Conservation (phyloP, 371 early-diverging fungal species). For the Cokeromyces recurvatus region DNA sequence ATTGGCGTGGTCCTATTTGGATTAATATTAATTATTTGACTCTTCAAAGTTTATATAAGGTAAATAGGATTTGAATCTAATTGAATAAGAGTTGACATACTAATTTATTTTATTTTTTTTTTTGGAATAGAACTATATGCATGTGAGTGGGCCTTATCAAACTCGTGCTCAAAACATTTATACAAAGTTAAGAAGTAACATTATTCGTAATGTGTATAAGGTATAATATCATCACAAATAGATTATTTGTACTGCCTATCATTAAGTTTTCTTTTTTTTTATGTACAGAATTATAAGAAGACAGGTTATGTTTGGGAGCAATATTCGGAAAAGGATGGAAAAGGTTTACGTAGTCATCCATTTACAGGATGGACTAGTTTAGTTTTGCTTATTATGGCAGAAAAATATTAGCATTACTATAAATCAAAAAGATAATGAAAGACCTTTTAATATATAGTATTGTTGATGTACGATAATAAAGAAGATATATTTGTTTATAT, state of each 20-base stretch:
- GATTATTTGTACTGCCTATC: too few relatives aligned
- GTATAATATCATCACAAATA: too few relatives aligned
- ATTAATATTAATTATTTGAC: constrained; percentile 90
- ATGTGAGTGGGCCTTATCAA: constrained; percentile 65
- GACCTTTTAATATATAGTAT: background rate
- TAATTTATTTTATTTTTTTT: background rate
- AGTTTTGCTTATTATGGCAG: constrained; percentile 76
- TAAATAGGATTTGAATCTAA: too few relatives aligned
- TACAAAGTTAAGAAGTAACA: constrained; percentile 65
- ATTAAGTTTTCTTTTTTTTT: background rate
- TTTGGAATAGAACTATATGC: constrained; percentile 57
- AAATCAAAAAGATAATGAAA: background rate
- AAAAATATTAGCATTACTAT: constrained; percentile 31
- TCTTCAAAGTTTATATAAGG: constrained; percentile 67
- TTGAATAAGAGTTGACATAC: too few relatives aligned
- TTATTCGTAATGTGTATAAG: constrained; percentile 73
- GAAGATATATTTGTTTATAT: too few relatives aligned
- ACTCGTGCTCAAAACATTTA: constrained; percentile 70
- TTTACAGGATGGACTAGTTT: constrained; percentile 96
- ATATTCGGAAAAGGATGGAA: constrained; percentile 77
- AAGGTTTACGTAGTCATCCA: constrained; percentile 84
- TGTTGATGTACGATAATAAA: too few relatives aligned
- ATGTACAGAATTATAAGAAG: constrained; percentile 59
- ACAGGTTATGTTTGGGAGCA: constrained; percentile 94
- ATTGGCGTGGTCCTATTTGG: constrained; percentile 97